Evolutionary conservation across 2,329 filamentous ascomycete genomes (phyloP).

Genomic region (Furcasterigmium sp.): DNA sequence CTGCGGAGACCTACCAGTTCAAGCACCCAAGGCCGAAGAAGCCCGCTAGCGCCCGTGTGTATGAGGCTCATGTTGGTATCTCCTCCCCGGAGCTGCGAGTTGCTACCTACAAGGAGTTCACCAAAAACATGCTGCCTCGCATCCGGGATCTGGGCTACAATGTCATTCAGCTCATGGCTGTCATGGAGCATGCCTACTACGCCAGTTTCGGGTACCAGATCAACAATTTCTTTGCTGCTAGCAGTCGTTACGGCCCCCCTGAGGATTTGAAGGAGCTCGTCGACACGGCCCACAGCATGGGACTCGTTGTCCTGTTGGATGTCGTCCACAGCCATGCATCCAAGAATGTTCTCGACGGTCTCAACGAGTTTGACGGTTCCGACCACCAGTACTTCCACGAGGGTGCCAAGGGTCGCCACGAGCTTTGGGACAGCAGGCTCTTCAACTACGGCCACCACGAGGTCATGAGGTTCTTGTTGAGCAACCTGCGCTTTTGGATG

Average conservation of each 20-base stretch:
- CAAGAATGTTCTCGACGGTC: constrained; percentile 91
- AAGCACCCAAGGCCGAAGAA: constrained; percentile 79
- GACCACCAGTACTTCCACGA: constrained; percentile 96
- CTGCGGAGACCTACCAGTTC: constrained; percentile 71
- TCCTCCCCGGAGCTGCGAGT: constrained; percentile 86
- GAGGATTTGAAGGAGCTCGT: constrained; percentile 96
- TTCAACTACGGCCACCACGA: constrained; percentile 98
- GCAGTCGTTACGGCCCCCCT: constrained; percentile 87
- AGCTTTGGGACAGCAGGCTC: constrained; percentile 90
- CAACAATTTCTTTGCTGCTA: constrained; percentile 98
- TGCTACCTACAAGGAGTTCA: constrained; percentile 96
- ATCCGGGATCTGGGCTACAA: constrained; percentile 93
- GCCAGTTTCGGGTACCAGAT: constrained; percentile 98
- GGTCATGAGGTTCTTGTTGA: constrained; percentile 90
- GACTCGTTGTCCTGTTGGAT: constrained; percentile 85
- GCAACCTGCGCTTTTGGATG: constrained; percentile 98
- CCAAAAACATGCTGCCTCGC: constrained; percentile 80
- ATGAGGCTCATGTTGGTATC: constrained; percentile 98
- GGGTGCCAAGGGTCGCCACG: constrained; percentile 78
- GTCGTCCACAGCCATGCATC: constrained; percentile 97
- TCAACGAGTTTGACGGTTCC: constrained; percentile 93
- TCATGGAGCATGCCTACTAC: constrained; percentile 99
- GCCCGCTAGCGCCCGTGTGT: constrained; percentile 82
- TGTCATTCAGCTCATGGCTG: constrained; percentile 94
- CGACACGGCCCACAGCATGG: constrained; percentile 88